Evolutionary conservation across 2,329 filamentous ascomycete genomes (phyloP), one percentile per base, ranked within the genome.

Genomic region (Biscogniauxia mediterranea): DNA sequence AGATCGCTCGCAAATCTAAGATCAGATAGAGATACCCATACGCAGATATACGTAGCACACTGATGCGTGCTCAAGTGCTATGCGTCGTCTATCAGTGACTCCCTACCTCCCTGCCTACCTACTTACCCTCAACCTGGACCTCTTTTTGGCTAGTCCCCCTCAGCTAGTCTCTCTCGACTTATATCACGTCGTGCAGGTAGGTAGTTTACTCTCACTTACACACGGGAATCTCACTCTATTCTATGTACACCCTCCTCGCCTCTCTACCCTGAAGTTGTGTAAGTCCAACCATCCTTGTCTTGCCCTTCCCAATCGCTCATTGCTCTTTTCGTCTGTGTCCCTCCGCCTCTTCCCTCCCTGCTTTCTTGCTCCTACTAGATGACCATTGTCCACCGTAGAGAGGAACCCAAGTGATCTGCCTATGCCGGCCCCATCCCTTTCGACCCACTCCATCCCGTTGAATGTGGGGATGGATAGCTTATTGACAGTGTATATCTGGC

Each of bases 251-350:
- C 52, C 25, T 46, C 58, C 52, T 54, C 25, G 28, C 52, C 52
- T 46, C 15, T 6, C 5, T 46, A 46, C 38, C 38, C 5, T 46
- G 15, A 46, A 46, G 38, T 46, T 46, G 38, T 66, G 60, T 62
- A 67, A 62, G 64, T 60, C 60, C 56, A 52, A 54, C 57, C 57
- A 68, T 64, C 64, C 64, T 68, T 70, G 69, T 68, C 60, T 64
- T 64, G 66, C 66, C 63, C 64, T 67, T 68, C 69, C 67, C 66
- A 64, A 64, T 66, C 63, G 59, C 50, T 64, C 61, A 62, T 67
- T 72, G 63, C 69, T 68, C 65, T 57, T 70, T 70, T 70, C 56
- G 68, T 66, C 61, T 60, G 66, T 59, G 57, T 21, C 42, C 55
- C 54, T 63, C 61, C 62, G 62, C 62, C 60, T 54, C 59, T n/a